A percentile compares a stretch with the other conserved stretches of the same genome.
Evolutionary conservation across 2,329 filamentous ascomycete species (phyloP).

Genomic region (Aspergillus aculeatinus): DNA sequence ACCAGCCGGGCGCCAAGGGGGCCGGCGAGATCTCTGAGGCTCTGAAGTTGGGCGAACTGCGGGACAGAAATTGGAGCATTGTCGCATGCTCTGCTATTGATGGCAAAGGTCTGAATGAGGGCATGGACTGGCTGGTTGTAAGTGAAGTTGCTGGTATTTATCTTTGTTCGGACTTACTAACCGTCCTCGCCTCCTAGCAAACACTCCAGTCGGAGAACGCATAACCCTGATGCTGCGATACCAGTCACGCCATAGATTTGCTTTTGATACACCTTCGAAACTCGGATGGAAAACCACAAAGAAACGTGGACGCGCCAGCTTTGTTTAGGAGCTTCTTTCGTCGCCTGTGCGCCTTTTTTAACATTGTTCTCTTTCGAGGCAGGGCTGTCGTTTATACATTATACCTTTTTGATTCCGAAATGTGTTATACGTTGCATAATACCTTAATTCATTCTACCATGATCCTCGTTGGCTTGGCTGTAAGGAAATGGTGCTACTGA

Average conservation of each 20-base stretch:
- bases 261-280: conserved; percentile 30
- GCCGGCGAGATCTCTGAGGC: conserved; percentile 96
- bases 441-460: conserved; percentile 31
- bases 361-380: conserved; percentile 23
- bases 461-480: conserved; percentile 9
- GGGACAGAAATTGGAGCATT: conserved; percentile 98
- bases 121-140: conserved; percentile 98
- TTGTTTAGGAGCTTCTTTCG: conserved; percentile 20
- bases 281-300: conserved; percentile 17
- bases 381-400: conserved; percentile 38
- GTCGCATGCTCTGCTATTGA: conserved; percentile 96
- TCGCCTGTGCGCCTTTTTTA: conserved; percentile 2
- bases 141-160: conserved; percentile 32
- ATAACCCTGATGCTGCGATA: conserved; percentile 33
- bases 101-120: conserved; percentile 89
- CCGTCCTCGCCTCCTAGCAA: conserved; percentile 32
- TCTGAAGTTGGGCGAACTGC: conserved; percentile 81
- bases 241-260: conserved; percentile 32
- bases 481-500: neutral
- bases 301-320: conserved; percentile 1
- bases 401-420: conserved; percentile 27
- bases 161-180: conserved; percentile 11
- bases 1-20: conserved; percentile 93
- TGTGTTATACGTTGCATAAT: conserved; percentile 32
- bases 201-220: conserved; percentile 46